Base-by-base conservation (phyloP, 495 filamentous ascomycete species). In the Trichoderma reesei region DNA sequence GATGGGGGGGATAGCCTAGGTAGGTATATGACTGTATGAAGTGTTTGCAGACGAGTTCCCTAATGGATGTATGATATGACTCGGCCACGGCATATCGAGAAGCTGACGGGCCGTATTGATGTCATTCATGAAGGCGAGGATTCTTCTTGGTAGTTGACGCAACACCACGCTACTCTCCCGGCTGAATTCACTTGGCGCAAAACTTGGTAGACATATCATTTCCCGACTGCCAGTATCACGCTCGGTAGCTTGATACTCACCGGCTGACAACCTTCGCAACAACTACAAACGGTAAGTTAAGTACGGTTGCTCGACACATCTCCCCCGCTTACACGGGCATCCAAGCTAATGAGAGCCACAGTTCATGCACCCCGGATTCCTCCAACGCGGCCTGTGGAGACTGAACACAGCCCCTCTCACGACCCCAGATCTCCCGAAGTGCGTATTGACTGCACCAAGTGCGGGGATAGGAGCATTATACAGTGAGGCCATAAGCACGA, bases 311-410 rank as follows among this genome's bases (percentile, higher is more conserved):
- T 54, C n/a, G 26, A 33, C 26, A 3, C 11, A 3, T 33, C 34
- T 10, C 34, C 31, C 20, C 51, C 44, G 44, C 51, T 36, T 34
- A 6, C 34, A 56, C 18, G 16, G 5, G 16, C n/a, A 26, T 26
- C n/a, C 51, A 20, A 56, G 14, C 51, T 33, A 34, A 56, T 56
- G 26, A 56, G 20, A 34, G 11, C 9, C 11, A 36, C 51, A 31
- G 51, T 56, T 56, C 51, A 56, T 56, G 51, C 31, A 56, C 51
- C 51, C 51, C 51, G 31, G 51, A 56, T 56, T 56, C 51, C 16
- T 11, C 0, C 7, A 31, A 34, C 10, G 14, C 11, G 18, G 44
- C 18, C 16, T 56, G 51, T 56, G 51, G 51, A 56, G 51, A 56
- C 26, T 33, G 6, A 41, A 13, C 39, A 54, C 18, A 56, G 6